Evolutionary conservation across 2,329 filamentous ascomycete genomes (phyloP).

Genomic region (Fusarium mundagurra): DNA sequence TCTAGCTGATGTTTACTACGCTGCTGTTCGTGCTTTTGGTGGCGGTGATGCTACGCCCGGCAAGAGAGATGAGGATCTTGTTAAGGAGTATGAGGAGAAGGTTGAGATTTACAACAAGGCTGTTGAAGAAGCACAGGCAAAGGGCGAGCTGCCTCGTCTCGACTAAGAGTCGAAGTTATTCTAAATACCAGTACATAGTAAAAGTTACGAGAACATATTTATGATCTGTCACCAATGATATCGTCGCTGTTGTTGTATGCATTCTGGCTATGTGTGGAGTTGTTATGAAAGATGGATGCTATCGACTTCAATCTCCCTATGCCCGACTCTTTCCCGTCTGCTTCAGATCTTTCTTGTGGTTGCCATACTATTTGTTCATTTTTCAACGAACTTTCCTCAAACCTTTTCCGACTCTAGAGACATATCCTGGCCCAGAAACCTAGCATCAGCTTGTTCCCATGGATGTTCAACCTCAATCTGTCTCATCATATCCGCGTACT

Average conservation of each 20-base stretch:
- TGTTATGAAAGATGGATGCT: background rate
- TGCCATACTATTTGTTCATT: no score
- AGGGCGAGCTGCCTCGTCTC: constrained; percentile 44
- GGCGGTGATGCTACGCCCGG: constrained; percentile 45
- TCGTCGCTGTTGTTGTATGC: background rate
- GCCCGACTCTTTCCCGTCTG: fast-evolving
- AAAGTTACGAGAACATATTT: background rate
- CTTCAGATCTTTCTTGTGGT: fast-evolving
- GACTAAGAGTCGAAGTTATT: background rate
- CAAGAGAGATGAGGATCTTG: constrained; percentile 41
- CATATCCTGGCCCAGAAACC: background rate
- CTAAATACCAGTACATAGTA: background rate
- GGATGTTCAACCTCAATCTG: background rate
- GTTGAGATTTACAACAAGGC: constrained; percentile 48
- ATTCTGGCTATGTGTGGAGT: no score
- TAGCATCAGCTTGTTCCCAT: background rate
- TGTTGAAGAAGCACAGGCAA: constrained; percentile 49
- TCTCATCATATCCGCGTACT: background rate
- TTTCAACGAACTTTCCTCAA: fast-evolving
- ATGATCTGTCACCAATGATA: background rate
- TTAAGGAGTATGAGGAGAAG: constrained; percentile 48
- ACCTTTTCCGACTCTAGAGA: background rate
- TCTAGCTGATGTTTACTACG: constrained; percentile 54
- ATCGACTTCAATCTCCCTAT: background rate
- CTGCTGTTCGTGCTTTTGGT: constrained; percentile 51